Evolutionary conservation across 2,329 filamentous ascomycete genomes (phyloP).

Genomic region (Leptographium wingfieldii): DNA sequence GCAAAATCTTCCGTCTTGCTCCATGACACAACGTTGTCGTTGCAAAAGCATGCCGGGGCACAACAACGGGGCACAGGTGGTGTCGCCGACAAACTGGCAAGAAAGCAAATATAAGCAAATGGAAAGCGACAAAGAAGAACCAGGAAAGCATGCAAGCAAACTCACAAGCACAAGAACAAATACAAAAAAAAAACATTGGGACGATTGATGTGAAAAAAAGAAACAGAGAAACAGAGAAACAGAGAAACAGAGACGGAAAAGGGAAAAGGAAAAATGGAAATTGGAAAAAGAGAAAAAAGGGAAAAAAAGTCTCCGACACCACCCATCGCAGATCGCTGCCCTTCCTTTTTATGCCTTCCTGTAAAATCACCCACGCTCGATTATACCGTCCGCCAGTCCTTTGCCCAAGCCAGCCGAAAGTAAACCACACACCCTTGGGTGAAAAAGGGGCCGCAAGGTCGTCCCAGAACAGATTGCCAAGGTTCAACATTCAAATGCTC

Average conservation of each 20-base stretch:
- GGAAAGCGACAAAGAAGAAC: background rate
- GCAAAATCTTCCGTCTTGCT: background rate
- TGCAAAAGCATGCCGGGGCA: background rate
- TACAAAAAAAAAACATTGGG: background rate
- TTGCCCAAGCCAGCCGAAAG: conserved; percentile 11
- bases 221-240: background rate
- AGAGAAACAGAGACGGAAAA: background rate
- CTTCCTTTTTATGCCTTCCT: conserved; percentile 10
- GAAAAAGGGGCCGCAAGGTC: conserved; percentile 1
- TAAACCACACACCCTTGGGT: conserved; percentile 6
- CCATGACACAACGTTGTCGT: background rate
- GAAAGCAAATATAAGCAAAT: background rate
- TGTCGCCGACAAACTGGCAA: background rate
- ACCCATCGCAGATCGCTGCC: conserved; percentile 10
- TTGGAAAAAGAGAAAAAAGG: conserved; percentile 7
- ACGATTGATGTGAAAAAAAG: background rate
- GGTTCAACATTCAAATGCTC: conserved; percentile 3
- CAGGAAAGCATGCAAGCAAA: background rate
- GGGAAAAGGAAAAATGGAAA: conserved; percentile 3
- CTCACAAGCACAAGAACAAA: background rate
- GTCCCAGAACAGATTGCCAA: conserved; percentile 4
- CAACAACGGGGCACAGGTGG: background rate
- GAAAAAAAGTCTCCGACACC: conserved; percentile 12
- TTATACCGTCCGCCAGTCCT: conserved; percentile 11
- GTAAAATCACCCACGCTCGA: conserved; percentile 9